Evolutionary conservation across 176 grass and related monocot genomes (phyloP), one percentile per base, ranked within the genome.

Genomic region (Oryza australiensis): DNA sequence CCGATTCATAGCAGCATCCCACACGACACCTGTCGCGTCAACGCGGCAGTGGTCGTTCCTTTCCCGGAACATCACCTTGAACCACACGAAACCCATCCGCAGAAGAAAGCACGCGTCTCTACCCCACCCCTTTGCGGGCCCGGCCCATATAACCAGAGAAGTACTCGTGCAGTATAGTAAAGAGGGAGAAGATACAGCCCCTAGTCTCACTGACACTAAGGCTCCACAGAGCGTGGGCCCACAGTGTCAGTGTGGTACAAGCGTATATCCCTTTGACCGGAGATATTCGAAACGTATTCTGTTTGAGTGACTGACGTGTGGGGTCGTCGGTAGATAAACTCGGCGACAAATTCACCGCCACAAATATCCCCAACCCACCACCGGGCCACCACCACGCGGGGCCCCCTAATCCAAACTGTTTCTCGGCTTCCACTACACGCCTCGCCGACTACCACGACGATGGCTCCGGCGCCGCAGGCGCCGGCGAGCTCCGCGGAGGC

Each of bases 401-500:
- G 15, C 71, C 75, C 75, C 66, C 57, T 37, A 72, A 82, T 89
- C 83, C 74, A 86, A 89, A 86, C 73, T 1, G 45, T 70, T 62
- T 51, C 15, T 55, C n/a, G 55, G 22, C 55, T 60, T 60, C 32
- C 8, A 13, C 30, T 71, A 70, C 82, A 42, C 67, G 41, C 26
- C 16, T 63, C 37, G 70, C 23, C 71, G 71, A 15, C 71, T 7
- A 34, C 68, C 3, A 12, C 14, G 15, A 68, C 45, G 0, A 26
- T 4, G n/a, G 0, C 59, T 5, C 3, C 43, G 11, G 62, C 64
- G 41, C 2, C 49, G 30, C 30, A 1, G 42, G 46, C 30, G 29
- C 55, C 27, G 23, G 71, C 15, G 42, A 53, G 49, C 8, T 45
- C 12, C 15, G 37, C 6, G 8, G 49, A 26, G 70, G 74, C 62